Evolutionary conservation across 2,329 filamentous ascomycete genomes (phyloP).

Genomic region (Proliferodiscus dingleyae): DNA sequence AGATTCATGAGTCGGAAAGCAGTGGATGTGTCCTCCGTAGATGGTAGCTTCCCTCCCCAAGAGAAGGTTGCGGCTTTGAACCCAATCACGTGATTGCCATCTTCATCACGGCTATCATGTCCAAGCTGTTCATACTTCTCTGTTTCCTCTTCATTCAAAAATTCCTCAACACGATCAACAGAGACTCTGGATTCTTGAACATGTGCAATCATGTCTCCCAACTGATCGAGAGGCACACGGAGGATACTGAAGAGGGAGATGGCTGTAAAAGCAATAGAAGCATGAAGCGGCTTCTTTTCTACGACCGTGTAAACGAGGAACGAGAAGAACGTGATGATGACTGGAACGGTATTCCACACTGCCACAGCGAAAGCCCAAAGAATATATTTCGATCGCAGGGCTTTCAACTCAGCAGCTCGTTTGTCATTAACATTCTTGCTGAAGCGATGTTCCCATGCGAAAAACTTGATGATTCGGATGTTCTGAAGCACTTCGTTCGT

Average conservation of each 20-base stretch:
- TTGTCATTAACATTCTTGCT: constrained; percentile 84
- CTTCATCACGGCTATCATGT: constrained; percentile 61
- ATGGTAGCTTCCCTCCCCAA: constrained; percentile 72
- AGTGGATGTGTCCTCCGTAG: constrained; percentile 57
- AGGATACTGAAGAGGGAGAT: constrained; percentile 94
- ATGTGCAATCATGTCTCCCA: constrained; percentile 98
- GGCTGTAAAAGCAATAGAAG: constrained; percentile 91
- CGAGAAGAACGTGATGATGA: constrained; percentile 93
- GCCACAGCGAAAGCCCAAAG: constrained; percentile 90
- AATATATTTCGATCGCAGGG: constrained; percentile 77
- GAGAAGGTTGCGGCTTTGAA: constrained; percentile 81
- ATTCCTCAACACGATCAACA: constrained; percentile 92
- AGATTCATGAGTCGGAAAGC: constrained; percentile 81
- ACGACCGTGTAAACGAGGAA: constrained; percentile 90
- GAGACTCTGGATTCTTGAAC: constrained; percentile 97
- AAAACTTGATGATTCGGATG: constrained; percentile 98
- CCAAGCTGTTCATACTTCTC: constrained; percentile 88
- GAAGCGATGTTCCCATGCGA: constrained; percentile 95
- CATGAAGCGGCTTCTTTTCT: constrained; percentile 82
- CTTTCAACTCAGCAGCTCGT: constrained; percentile 69
- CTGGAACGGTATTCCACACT: constrained; percentile 92
- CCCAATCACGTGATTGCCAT: constrained; percentile 71
- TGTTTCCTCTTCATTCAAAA: constrained; percentile 88
- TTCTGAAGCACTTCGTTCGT: constrained; percentile 97
- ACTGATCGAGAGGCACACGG: constrained; percentile 86